phyloP scores from a whole-genome alignment of 2,329 filamentous ascomycete genomes.

The Penicillium sp. region DNA sequence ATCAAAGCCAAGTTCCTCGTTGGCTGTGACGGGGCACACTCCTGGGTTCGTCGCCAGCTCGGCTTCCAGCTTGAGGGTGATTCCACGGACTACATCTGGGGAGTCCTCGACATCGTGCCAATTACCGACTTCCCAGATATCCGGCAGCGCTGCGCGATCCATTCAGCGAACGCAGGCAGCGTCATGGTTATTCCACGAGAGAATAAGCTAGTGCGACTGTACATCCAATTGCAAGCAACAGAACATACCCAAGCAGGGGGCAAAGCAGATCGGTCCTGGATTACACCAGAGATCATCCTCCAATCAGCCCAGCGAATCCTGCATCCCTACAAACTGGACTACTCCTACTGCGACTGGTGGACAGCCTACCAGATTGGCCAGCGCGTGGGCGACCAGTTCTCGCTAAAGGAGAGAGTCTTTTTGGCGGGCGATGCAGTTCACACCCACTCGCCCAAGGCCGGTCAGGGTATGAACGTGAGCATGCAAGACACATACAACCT shows the following conservation, averaged over 20 bases:
- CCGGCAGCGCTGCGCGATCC: slow-evolving; percentile 60
- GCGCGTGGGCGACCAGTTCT: slow-evolving; percentile 62
- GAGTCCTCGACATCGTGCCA: slow-evolving; percentile 19
- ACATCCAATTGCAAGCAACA: slow-evolving; percentile 62
- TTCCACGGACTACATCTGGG: slow-evolving; percentile 18
- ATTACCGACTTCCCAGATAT: slow-evolving; percentile 55
- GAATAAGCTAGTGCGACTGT: slow-evolving; percentile 63
- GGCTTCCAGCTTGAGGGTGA: slow-evolving; percentile 22
- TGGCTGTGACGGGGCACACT: slow-evolving; percentile 29
- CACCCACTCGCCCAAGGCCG: slow-evolving; percentile 44
- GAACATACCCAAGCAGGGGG: slow-evolving; percentile 46
- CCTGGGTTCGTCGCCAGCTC: slow-evolving; percentile 23
- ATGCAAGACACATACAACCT: slow-evolving; percentile 68
- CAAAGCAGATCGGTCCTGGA: slow-evolving; percentile 59
- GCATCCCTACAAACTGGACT: slow-evolving; percentile 66
- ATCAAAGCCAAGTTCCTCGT: slow-evolving; percentile 27
- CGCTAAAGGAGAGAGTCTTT: slow-evolving; percentile 62
- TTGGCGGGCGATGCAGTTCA: slow-evolving; percentile 68
- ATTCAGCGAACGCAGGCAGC: slow-evolving; percentile 56
- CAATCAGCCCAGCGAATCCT: slow-evolving; percentile 65
- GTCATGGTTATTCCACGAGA: slow-evolving; percentile 68
- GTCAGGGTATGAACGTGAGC: slow-evolving; percentile 71
- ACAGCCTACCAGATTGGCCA: slow-evolving; percentile 70
- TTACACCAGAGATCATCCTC: slow-evolving; percentile 66
- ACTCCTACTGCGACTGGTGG: slow-evolving; percentile 68